phyloP scores from a whole-genome alignment of 2,329 filamentous ascomycete genomes.

The Diaporthe longicolla region DNA sequence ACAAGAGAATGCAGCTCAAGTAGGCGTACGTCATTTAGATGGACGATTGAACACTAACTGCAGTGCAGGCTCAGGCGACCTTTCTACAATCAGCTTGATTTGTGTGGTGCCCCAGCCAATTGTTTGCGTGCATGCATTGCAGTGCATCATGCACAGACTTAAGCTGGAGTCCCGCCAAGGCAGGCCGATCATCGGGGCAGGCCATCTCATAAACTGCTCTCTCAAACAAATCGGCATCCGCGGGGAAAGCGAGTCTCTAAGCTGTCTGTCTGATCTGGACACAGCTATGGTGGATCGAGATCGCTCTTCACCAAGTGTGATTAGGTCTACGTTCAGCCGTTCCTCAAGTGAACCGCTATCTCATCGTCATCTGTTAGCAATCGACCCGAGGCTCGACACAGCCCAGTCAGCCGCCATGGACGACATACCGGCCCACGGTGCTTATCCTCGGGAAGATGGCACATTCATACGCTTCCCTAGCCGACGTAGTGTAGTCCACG shows the following conservation, averaged over 20 bases:
- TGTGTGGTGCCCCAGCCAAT: not conserved
- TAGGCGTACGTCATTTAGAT: not conserved
- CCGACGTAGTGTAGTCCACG: conserved; percentile 90
- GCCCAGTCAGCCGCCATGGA: not conserved
- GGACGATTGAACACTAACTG: no score
- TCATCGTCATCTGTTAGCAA: no score
- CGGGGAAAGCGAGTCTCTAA: not conserved
- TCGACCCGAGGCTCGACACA: not conserved
- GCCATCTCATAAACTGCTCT: not conserved
- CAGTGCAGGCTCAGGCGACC: not conserved
- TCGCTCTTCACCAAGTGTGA: no score
- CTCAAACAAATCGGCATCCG: not conserved
- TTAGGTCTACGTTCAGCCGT: no score
- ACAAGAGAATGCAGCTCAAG: not conserved
- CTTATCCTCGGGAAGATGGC: conserved; percentile 40
- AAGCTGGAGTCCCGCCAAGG: not conserved
- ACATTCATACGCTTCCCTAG: conserved; percentile 64
- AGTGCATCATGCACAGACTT: no score
- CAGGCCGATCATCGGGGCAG: conserved; percentile 16
- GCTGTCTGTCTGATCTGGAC: not conserved
- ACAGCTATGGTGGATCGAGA: no score
- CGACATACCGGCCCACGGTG: not conserved
- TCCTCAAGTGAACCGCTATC: not conserved
- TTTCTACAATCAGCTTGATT: not conserved
- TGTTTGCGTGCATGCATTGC: not conserved